A percentile compares a stretch with the other conserved stretches of the same genome.
Conservation (phyloP, 306 rosid genomes). For the Calophaca sinica region DNA sequence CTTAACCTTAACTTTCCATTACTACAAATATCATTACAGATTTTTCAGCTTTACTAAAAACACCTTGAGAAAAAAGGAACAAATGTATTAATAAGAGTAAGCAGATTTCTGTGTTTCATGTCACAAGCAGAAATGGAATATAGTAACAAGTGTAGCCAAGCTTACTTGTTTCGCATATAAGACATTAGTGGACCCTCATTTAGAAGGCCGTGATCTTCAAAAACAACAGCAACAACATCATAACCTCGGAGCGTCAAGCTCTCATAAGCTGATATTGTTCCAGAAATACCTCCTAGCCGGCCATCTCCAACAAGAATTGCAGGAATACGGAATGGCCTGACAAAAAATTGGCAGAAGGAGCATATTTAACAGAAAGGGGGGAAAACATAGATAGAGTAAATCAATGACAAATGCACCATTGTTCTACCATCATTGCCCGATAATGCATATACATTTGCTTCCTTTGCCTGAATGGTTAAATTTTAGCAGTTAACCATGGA, state of each 20-base stretch:
- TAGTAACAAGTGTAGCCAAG: constrained; percentile 9
- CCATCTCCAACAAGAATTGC: constrained; percentile 96
- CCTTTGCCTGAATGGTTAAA: constrained; percentile 15
- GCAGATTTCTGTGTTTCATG: neutral
- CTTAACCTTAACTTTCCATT: constrained; percentile 26
- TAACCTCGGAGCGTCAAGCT: constrained; percentile 85
- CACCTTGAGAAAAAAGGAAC: neutral
- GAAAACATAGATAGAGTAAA: neutral
- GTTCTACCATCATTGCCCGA: constrained; percentile 14
- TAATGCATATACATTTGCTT: neutral
- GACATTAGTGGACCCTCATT: constrained; percentile 82
- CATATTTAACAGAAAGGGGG: constrained; percentile 4
- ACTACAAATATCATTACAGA: neutral
- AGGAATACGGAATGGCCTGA: constrained; percentile 90
- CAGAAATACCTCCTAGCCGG: constrained; percentile 88
- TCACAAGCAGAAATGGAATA: constrained; percentile 41
- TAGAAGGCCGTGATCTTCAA: constrained; percentile 86
- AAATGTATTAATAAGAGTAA: neutral
- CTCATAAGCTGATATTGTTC: constrained; percentile 93
- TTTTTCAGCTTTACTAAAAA: constrained; percentile 11
- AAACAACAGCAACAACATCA: constrained; percentile 78
- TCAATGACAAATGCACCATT: neutral
- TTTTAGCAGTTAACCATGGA: constrained; percentile 11
- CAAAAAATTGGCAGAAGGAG: constrained; percentile 38
- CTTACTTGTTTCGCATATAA: constrained; percentile 77